Percentiles rank a stretch among this genome's conserved stretches.
Conservation (phyloP, 1,139 yeast genomes). For the Yarrowia galli region DNA sequence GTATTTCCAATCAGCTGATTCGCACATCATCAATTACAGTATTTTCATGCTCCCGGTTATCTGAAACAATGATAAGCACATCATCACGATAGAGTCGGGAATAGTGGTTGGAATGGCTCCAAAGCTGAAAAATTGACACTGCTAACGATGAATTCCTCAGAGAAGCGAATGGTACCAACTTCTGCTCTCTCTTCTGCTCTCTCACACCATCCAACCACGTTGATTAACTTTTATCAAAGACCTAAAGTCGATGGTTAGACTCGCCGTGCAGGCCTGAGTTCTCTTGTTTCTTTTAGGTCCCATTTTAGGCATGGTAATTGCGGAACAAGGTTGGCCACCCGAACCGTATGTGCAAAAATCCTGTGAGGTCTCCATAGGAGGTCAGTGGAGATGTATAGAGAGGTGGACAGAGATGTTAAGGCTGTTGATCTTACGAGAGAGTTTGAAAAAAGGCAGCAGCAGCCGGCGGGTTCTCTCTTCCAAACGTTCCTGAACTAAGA, state of each 20-base stretch:
- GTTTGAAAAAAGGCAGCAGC: neutral
- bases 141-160: neutral
- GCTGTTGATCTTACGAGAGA: neutral
- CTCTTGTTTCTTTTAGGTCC: slow-evolving; percentile 10
- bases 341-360: neutral
- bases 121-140: too few relatives aligned
- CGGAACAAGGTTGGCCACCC: neutral
- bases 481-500: neutral
- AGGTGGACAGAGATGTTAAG: too few relatives aligned
- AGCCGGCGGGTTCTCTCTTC: neutral
- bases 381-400: neutral
- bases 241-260: slow-evolving; percentile 20
- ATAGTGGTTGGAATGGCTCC: too few relatives aligned
- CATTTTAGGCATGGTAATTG: slow-evolving; percentile 30
- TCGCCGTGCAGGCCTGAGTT: slow-evolving; percentile 7
- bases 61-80: neutral
- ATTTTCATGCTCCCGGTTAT: neutral
- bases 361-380: neutral
- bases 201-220: neutral
- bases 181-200: neutral
- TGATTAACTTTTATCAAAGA: slow-evolving; percentile 12
- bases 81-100: too few relatives aligned
- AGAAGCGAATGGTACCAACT: neutral
- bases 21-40: neutral
- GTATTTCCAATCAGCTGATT: neutral